Conservation (phyloP, 495 filamentous ascomycete species). For the Tricharina praecox region DNA sequence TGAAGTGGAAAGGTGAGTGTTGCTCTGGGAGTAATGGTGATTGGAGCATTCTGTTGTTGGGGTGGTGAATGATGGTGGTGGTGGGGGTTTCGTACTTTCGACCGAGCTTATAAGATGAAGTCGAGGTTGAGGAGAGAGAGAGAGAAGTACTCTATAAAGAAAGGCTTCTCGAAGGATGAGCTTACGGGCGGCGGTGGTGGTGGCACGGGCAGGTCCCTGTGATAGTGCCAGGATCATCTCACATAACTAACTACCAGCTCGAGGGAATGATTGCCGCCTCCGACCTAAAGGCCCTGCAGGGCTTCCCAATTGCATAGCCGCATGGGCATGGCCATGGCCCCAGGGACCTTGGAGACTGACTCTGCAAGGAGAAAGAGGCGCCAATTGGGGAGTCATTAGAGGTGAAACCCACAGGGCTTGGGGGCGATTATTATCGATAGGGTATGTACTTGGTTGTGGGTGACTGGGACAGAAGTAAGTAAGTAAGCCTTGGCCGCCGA, state of each 20-base stretch:
- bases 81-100: neutral
- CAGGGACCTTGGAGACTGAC: neutral
- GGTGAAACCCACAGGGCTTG: too few relatives aligned
- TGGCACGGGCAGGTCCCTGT: neutral
- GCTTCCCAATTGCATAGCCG: slow-evolving; percentile 4
- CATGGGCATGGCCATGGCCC: neutral
- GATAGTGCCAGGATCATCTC: neutral
- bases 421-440: too few relatives aligned
- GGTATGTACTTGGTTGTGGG: too few relatives aligned
- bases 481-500: too few relatives aligned
- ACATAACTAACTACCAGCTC: too few relatives aligned
- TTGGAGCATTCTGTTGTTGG: slow-evolving; percentile 20
- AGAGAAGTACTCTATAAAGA: slow-evolving; percentile 1
- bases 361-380: neutral
- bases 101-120: neutral
- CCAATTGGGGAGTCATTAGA: too few relatives aligned
- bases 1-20: slow-evolving; percentile 13
- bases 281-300: neutral
- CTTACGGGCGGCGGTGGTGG: neutral
- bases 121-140: neutral
- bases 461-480: too few relatives aligned
- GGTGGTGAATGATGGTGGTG: slow-evolving; percentile 12
- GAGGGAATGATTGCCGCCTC: neutral
- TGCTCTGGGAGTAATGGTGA: slow-evolving; percentile 19
- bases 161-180: slow-evolving; percentile 1